These are phyloP conservation scores for Artemisia argyi DNA, from an alignment of 129 eudicot genomes.

Conservation along the genomic window DNA sequence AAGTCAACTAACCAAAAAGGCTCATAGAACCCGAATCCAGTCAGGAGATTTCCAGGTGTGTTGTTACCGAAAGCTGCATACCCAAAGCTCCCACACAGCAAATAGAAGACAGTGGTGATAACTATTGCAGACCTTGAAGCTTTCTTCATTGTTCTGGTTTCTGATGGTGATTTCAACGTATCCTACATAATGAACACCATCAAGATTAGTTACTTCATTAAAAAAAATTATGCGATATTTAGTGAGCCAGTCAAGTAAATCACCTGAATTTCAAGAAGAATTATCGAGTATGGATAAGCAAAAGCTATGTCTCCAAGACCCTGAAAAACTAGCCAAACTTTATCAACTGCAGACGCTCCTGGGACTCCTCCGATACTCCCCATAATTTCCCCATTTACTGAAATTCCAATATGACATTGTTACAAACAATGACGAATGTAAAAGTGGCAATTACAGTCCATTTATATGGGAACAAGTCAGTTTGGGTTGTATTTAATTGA, in stretches of 20 bases:
- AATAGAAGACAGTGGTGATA: constrained; percentile 53
- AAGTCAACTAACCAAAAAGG: constrained; percentile 68
- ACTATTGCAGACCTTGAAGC: constrained; percentile 46
- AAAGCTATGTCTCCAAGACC: constrained; percentile 87
- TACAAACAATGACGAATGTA: neutral
- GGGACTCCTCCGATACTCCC: constrained; percentile 63
- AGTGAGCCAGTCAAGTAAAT: constrained; percentile 7
- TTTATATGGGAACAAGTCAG: neutral
- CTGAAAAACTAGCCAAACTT: constrained; percentile 56
- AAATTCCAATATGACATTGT: constrained; percentile 11
- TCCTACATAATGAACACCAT: constrained; percentile 38
- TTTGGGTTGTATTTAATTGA: neutral
- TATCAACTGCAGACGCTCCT: constrained; percentile 32
- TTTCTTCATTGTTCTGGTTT: constrained; percentile 56
- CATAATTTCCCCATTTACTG: constrained; percentile 56
- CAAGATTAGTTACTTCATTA: constrained; percentile 15
- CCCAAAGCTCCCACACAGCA: constrained; percentile 64
- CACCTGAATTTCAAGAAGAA: constrained; percentile 75
- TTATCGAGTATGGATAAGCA: constrained; percentile 60
- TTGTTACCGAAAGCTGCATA: constrained; percentile 66
- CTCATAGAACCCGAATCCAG: constrained; percentile 72
- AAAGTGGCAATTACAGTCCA: neutral
- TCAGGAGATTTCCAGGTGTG: constrained; percentile 61
- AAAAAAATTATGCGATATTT: constrained; percentile 6
- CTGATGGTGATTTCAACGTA: constrained; percentile 55